A percentile compares a stretch with the other conserved stretches of the same genome.
Evolutionary conservation across 352 stramenopile species (phyloP).

Genomic region (Salisapilia sapeloensis): DNA sequence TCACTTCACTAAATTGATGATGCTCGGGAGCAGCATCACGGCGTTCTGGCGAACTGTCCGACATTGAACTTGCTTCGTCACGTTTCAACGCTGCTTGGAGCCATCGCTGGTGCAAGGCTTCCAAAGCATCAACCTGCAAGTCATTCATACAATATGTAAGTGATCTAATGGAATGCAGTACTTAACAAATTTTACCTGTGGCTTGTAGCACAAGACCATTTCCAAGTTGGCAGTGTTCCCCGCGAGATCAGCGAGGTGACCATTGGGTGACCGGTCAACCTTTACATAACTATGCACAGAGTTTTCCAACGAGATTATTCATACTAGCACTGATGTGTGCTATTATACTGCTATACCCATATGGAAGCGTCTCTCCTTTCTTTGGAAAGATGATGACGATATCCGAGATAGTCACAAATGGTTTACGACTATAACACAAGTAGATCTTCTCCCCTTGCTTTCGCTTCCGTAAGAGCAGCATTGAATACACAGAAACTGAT

Average conservation of each 20-base stretch:
- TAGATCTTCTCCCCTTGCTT: constrained; percentile 71
- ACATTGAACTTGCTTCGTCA: too few relatives aligned
- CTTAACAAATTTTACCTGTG: constrained; percentile 20
- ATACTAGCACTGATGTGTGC: background rate
- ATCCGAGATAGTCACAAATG: constrained; percentile 39
- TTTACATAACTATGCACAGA: constrained; percentile 43
- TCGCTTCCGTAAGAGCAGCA: constrained; percentile 14
- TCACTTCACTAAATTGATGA: too few relatives aligned
- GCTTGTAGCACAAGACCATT: constrained; percentile 69
- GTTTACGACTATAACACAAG: constrained; percentile 56
- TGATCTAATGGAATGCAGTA: background rate
- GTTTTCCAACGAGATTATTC: background rate
- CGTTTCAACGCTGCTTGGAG: constrained; percentile 10
- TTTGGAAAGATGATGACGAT: constrained; percentile 56
- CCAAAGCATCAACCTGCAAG: too few relatives aligned
- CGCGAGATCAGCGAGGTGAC: constrained; percentile 54
- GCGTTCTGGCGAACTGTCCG: too few relatives aligned
- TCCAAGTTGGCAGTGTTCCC: constrained; percentile 54
- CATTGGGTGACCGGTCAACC: constrained; percentile 51
- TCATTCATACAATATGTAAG: constrained; percentile 7
- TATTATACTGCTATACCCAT: constrained; percentile 22
- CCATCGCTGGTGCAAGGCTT: constrained; percentile 20
- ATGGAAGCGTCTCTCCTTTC: constrained; percentile 71
- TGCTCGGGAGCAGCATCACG: too few relatives aligned
- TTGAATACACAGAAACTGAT: background rate